These are phyloP conservation scores for Vitis hybrid DNA, from an alignment of 177 flowering plant genomes.

Conservation along the genomic window DNA sequence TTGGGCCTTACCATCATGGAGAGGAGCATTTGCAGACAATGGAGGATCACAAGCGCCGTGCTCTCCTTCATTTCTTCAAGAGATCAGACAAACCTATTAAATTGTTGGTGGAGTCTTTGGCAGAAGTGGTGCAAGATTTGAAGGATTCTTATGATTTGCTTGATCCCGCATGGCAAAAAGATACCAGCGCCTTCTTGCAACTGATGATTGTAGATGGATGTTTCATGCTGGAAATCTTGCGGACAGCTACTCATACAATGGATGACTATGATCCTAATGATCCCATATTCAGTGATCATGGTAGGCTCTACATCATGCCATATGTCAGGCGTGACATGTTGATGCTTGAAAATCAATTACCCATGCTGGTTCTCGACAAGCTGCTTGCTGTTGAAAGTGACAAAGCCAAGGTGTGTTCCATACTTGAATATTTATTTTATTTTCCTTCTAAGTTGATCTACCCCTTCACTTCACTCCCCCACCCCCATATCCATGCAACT, in stretches of 20 bases:
- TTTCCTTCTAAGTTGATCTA: not conserved
- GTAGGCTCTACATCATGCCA: conserved; percentile 31
- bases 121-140: conserved; percentile 27
- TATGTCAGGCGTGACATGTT: conserved; percentile 53
- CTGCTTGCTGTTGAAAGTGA: conserved; percentile 33
- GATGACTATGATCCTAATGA: conserved; percentile 53
- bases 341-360: conserved; percentile 64
- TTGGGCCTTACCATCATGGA: conserved; percentile 67
- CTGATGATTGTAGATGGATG: conserved; percentile 63
- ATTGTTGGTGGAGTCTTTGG: conserved; percentile 18
- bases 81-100: conserved; percentile 36
- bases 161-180: conserved; percentile 27
- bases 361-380: conserved; percentile 42
- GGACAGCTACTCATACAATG: conserved; percentile 67
- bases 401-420: not conserved
- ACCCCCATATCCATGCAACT: too few species aligned
- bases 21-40: conserved; percentile 31
- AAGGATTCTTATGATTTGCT: conserved; percentile 45
- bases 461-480: not conserved
- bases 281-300: conserved; percentile 15
- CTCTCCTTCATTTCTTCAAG: conserved; percentile 49
- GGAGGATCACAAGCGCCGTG: conserved; percentile 58
- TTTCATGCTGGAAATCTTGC: conserved; percentile 58
- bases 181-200: conserved; percentile 29
- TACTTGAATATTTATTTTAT: not conserved